Conservation (phyloP, 768 basidiomycete genomes). For the Leccinum olivaceopallidum region DNA sequence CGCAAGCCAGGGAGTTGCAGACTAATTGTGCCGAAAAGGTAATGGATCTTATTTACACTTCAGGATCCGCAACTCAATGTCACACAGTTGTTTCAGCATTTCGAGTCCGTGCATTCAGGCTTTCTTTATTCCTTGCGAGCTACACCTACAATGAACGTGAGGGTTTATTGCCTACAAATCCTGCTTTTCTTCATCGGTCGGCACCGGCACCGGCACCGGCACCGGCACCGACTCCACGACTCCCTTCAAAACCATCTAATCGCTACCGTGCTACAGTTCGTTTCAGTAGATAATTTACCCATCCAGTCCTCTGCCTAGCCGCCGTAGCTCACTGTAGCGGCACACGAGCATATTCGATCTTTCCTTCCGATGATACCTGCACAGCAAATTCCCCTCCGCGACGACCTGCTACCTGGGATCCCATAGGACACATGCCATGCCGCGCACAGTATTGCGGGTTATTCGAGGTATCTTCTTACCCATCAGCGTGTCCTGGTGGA, state of each 20-base stretch:
- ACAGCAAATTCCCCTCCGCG: slow-evolving; percentile 6
- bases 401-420: slow-evolving; percentile 58
- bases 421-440: slow-evolving; percentile 79
- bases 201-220: slow-evolving; percentile 37
- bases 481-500: slow-evolving; percentile 63
- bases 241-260: slow-evolving; percentile 59
- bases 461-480: slow-evolving; percentile 46
- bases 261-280: slow-evolving; percentile 53
- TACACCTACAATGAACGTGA: slow-evolving; percentile 32
- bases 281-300: slow-evolving; percentile 60
- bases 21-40: slow-evolving; percentile 78
- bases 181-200: slow-evolving; percentile 80
- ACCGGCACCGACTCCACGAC: slow-evolving; percentile 67
- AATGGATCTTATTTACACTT: slow-evolving; percentile 12
- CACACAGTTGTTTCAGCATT: slow-evolving; percentile 59
- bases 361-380: not conserved
- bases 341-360: slow-evolving; percentile 3
- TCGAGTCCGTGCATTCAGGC: slow-evolving; percentile 51
- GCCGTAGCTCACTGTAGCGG: slow-evolving; percentile 60
- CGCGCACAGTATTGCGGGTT: slow-evolving; percentile 53
- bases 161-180: slow-evolving; percentile 63
- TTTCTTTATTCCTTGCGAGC: slow-evolving; percentile 52
- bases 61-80: slow-evolving; percentile 3
- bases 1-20: slow-evolving; percentile 55
- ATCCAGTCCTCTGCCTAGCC: slow-evolving; percentile 76